Evolutionary conservation across 2,329 filamentous ascomycete genomes (phyloP).

Genomic region (Elsinoe batatas): DNA sequence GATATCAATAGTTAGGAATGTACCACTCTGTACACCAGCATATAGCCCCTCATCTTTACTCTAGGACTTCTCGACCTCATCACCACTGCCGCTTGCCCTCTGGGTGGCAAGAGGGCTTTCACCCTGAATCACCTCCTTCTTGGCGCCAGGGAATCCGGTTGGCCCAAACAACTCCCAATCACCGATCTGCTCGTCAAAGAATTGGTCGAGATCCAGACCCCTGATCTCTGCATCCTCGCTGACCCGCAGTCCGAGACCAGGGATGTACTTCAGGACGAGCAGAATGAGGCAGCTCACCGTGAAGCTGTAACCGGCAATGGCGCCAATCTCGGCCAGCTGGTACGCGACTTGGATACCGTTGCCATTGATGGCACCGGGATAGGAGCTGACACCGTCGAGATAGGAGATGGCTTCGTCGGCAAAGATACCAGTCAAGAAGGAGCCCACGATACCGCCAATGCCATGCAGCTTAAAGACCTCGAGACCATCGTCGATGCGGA

Average conservation of each 20-base stretch:
- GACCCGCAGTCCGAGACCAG: conserved; percentile 45
- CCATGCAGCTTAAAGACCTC: conserved; percentile 52
- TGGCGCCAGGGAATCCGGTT: neutral
- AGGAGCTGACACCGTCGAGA: conserved; percentile 41
- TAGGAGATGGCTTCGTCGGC: conserved; percentile 38
- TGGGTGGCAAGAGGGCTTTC: neutral
- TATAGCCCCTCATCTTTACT: no score
- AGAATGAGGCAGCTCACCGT: conserved; percentile 43
- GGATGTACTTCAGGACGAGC: conserved; percentile 44
- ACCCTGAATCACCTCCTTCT: neutral
- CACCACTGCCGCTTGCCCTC: neutral
- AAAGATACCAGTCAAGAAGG: conserved; percentile 50
- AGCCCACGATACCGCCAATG: conserved; percentile 48
- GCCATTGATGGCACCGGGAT: conserved; percentile 45
- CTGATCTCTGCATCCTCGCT: conserved; percentile 46
- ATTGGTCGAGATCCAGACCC: conserved; percentile 46
- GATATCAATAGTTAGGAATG: neutral
- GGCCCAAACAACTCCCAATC: conserved; percentile 21
- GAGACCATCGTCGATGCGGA: conserved; percentile 48
- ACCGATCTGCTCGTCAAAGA: conserved; percentile 47
- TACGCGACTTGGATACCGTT: conserved; percentile 46
- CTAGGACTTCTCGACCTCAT: neutral
- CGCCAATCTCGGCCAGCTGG: conserved; percentile 47
- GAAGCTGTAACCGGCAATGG: conserved; percentile 46
- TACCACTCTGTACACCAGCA: neutral